Conservation (phyloP, 768 basidiomycete species). For the Harrya chromipes region DNA sequence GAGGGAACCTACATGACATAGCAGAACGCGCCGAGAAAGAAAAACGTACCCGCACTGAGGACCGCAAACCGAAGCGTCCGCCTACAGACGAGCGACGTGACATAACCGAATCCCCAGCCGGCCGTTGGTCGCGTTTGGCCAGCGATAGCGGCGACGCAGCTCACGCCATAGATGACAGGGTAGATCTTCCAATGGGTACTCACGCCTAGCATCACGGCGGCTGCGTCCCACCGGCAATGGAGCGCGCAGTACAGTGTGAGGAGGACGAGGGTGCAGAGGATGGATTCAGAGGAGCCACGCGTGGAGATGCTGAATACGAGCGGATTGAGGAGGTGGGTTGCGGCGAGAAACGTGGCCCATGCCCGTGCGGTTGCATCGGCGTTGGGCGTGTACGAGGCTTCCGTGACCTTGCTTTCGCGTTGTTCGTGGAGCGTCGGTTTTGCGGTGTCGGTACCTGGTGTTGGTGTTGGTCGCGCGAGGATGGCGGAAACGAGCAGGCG, state of each 20-base stretch:
- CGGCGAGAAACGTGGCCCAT: slow-evolving; percentile 56
- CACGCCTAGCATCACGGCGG: slow-evolving; percentile 74
- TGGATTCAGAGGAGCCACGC: slow-evolving; percentile 90
- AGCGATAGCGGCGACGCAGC: slow-evolving; percentile 46
- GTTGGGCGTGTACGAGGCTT: not conserved
- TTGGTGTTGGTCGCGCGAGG: slow-evolving; percentile 32
- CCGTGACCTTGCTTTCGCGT: not conserved
- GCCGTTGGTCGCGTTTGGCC: slow-evolving; percentile 17
- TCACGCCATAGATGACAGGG: slow-evolving; percentile 87
- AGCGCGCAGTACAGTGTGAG: slow-evolving; percentile 60
- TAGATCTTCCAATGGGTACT: slow-evolving; percentile 98
- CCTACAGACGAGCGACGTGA: slow-evolving; percentile 43
- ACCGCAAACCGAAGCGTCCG: slow-evolving; percentile 60
- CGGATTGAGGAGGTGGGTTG: slow-evolving; percentile 86
- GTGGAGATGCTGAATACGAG: slow-evolving; percentile 96
- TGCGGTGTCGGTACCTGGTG: not conserved
- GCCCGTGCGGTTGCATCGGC: not conserved
- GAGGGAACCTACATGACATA: slow-evolving; percentile 69
- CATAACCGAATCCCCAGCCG: slow-evolving; percentile 23
- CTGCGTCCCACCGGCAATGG: slow-evolving; percentile 53
- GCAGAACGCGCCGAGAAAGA: slow-evolving; percentile 55
- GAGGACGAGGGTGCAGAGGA: slow-evolving; percentile 79
- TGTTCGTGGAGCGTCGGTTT: slow-evolving; percentile 2
- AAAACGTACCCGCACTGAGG: slow-evolving; percentile 70
- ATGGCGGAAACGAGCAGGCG: slow-evolving; percentile 51